Percentiles rank a stretch among this genome's conserved stretches.
phyloP scores from a whole-genome alignment of 2,329 filamentous ascomycete genomes.

The Calonectria hongkongensis region DNA sequence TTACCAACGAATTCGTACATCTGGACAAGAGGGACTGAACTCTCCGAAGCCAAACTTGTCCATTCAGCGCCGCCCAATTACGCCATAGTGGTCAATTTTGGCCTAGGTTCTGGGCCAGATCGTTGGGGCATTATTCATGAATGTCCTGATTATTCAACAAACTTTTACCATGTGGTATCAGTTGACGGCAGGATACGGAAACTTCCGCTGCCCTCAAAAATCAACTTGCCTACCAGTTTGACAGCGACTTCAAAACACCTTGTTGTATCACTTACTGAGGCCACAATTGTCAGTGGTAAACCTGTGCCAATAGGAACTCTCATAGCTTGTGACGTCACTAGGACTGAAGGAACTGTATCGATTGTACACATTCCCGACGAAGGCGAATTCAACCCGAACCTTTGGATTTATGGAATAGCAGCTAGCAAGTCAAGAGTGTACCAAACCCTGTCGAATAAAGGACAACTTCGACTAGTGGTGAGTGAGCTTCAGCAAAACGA shows the following conservation, averaged over 20 bases:
- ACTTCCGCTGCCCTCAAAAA: neutral
- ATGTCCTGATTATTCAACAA: slow-evolving; percentile 6
- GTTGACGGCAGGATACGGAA: neutral
- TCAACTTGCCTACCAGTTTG: slow-evolving; percentile 15
- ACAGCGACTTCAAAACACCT: neutral
- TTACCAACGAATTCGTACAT: slow-evolving; percentile 11
- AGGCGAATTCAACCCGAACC: slow-evolving; percentile 1
- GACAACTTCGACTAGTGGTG: neutral
- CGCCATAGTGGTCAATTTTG: slow-evolving; percentile 4
- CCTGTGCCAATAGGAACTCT: neutral
- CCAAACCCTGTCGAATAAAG: neutral
- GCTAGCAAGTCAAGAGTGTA: neutral
- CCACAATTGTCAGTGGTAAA: neutral
- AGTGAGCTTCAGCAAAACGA: neutral
- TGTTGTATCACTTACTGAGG: neutral
- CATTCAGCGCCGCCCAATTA: neutral
- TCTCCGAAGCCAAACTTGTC: neutral
- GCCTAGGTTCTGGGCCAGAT: neutral
- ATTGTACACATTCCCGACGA: neutral
- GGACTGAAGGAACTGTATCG: neutral
- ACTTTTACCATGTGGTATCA: neutral
- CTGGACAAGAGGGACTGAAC: slow-evolving; percentile 3
- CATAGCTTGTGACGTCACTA: neutral
- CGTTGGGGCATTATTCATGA: slow-evolving; percentile 5
- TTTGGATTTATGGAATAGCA: neutral